Conservation (phyloP, 2,329 filamentous ascomycete species). For the Apiospora pterosperma region DNA sequence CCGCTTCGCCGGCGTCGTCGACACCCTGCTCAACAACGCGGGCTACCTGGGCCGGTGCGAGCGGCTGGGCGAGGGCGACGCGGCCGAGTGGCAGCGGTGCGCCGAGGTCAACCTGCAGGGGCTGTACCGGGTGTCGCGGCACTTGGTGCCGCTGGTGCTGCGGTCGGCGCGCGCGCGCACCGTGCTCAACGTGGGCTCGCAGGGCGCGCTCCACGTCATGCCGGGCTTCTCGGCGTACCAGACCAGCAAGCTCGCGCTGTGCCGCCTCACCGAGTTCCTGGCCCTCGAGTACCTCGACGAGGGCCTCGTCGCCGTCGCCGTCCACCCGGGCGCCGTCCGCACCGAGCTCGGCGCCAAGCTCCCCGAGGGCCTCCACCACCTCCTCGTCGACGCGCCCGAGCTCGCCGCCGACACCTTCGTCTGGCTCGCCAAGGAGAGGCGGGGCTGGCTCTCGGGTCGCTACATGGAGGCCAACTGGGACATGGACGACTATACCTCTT, state of each 20-base stretch:
- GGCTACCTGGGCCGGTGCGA: constrained; percentile 30
- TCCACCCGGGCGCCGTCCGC: constrained; percentile 43
- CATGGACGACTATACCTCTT: constrained; percentile 22
- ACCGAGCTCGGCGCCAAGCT: constrained; percentile 38
- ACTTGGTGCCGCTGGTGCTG: constrained; percentile 40
- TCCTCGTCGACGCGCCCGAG: constrained; percentile 22
- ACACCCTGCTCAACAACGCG: constrained; percentile 38
- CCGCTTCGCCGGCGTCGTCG: constrained; percentile 25
- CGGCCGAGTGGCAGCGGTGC: constrained; percentile 33
- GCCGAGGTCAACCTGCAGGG: constrained; percentile 48
- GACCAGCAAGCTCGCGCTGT: constrained; percentile 39
- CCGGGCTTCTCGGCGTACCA: constrained; percentile 38
- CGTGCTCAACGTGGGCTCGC: constrained; percentile 39
- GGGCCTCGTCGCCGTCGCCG: constrained; percentile 34
- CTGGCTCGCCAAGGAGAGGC: constrained; percentile 23
- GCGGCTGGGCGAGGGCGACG: constrained; percentile 15
- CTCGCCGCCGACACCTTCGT: constrained; percentile 27
- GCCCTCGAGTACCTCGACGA: constrained; percentile 37
- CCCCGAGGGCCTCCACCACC: constrained; percentile 22
- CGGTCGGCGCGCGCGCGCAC: constrained; percentile 24
- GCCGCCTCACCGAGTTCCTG: constrained; percentile 40
- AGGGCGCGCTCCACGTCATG: constrained; percentile 30
- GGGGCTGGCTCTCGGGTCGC: constrained; percentile 31
- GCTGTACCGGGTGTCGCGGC: constrained; percentile 38
- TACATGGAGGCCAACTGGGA: constrained; percentile 38